Percentiles rank a stretch among this genome's conserved stretches.
These are phyloP conservation scores for Solanum hybrid DNA, from an alignment of 305 asterid species.

Conservation along the genomic window DNA sequence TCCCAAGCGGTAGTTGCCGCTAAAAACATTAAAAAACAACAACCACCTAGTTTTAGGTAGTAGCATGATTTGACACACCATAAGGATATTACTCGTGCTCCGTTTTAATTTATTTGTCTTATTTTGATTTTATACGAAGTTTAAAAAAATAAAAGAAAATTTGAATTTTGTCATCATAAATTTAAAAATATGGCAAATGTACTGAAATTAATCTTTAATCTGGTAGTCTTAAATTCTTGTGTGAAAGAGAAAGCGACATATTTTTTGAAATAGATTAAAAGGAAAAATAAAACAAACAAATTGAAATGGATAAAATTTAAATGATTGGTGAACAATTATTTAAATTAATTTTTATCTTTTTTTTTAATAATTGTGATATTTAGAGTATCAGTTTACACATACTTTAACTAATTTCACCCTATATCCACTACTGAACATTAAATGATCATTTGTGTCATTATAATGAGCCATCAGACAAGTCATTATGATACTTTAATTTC, in stretches of 20 bases:
- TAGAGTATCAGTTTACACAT: fast-evolving
- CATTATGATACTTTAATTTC: not conserved
- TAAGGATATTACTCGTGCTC: not conserved
- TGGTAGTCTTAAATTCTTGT: not conserved
- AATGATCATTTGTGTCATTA: not conserved
- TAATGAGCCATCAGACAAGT: not conserved
- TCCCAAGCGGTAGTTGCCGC: not conserved
- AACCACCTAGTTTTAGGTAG: not conserved
- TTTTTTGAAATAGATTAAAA: no score
- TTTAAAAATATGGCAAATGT: no score
- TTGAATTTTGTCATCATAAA: not conserved
- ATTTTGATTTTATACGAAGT: not conserved
- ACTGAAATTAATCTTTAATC: not conserved
- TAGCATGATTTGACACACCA: not conserved
- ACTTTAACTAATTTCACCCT: not conserved
- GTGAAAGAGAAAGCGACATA: not conserved
- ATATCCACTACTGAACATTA: not conserved
- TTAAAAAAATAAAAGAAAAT: no score
- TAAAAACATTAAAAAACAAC: not conserved
- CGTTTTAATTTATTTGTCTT: not conserved
- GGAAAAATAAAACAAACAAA: no score
- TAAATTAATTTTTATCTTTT: not conserved
- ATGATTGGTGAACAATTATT: not conserved
- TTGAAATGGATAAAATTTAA: no score
- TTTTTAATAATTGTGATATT: not conserved